Percentiles rank a stretch among this genome's conserved stretches.
Conservation (phyloP, 768 basidiomycete species). For the Suillus subluteus region DNA sequence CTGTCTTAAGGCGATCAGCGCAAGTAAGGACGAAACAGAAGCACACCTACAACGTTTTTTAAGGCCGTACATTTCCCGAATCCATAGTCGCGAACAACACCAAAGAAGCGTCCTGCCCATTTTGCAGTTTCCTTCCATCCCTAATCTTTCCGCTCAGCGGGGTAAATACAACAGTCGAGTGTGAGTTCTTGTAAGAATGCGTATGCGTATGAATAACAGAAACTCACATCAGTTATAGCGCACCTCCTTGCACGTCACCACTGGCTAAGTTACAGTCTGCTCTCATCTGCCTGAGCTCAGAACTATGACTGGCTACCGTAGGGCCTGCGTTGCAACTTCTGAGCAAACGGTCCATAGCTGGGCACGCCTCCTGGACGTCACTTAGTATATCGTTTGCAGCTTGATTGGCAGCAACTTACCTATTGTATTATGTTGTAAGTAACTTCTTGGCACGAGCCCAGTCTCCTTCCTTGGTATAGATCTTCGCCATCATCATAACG, state of each 20-base stretch:
- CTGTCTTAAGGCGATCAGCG: too few relatives aligned
- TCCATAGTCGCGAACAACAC: too few relatives aligned
- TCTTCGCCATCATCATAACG: conserved; percentile 85
- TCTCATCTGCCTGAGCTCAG: conserved; percentile 68
- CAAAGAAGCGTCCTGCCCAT: too few relatives aligned
- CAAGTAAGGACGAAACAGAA: too few relatives aligned
- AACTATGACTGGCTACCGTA: conserved; percentile 72
- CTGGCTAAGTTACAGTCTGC: conserved; percentile 78
- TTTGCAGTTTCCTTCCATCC: too few relatives aligned
- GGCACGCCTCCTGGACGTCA: conserved; percentile 63
- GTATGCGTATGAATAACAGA: neutral
- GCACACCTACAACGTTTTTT: too few relatives aligned
- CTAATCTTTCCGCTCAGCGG: conserved; percentile 29
- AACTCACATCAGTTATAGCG: conserved; percentile 81
- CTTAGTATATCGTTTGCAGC: conserved; percentile 56
- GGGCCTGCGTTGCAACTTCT: conserved; percentile 71
- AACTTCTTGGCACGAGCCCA: conserved; percentile 64
- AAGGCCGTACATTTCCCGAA: too few relatives aligned
- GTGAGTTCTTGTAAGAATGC: conserved; percentile 38
- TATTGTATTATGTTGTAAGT: conserved; percentile 54
- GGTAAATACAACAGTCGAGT: conserved; percentile 74
- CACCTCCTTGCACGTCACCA: conserved; percentile 82
- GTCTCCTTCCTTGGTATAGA: conserved; percentile 80
- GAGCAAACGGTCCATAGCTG: conserved; percentile 82
- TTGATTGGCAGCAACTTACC: conserved; percentile 51